These are phyloP conservation scores for Pneumocystis oryctolagi DNA, from an alignment of 1,139 yeast genomes.

Conservation along the genomic window DNA sequence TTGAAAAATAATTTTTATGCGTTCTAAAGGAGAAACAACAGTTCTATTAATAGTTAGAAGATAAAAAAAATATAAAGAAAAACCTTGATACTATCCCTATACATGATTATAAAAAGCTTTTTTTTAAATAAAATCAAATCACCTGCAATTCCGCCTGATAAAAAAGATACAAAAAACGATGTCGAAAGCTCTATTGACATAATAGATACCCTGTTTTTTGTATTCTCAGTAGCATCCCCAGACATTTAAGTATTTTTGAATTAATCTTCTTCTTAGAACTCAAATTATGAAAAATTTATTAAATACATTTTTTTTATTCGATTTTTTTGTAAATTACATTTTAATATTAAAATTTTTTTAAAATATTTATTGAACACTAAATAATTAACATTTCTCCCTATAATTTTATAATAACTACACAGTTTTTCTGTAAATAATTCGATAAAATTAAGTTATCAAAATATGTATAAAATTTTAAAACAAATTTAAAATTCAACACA, in stretches of 20 bases:
- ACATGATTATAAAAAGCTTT: background rate
- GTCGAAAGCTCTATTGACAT: background rate
- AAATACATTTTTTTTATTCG: too few species aligned
- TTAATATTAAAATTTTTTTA: background rate
- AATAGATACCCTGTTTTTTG: background rate
- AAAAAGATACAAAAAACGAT: background rate
- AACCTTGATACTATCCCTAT: background rate
- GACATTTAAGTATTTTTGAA: background rate
- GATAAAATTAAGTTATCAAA: too few species aligned
- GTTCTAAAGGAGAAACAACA: constrained; percentile 84
- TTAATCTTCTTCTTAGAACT: background rate
- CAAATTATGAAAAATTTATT: too few species aligned
- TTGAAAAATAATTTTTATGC: constrained; percentile 83
- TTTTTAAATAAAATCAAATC: background rate
- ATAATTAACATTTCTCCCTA: too few species aligned
- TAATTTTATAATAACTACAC: background rate
- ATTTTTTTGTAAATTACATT: background rate
- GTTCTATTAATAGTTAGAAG: constrained; percentile 55
- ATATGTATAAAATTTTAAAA: too few species aligned
- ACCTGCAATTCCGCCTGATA: background rate
- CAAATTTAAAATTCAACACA: too few species aligned
- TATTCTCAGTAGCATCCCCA: background rate
- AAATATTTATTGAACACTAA: too few species aligned
- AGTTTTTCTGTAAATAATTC: too few species aligned
- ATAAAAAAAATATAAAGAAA: background rate